Evolutionary conservation across 2,329 filamentous ascomycete genomes (phyloP), one percentile per base, ranked within the genome.

Genomic region (Penicillium sp.): DNA sequence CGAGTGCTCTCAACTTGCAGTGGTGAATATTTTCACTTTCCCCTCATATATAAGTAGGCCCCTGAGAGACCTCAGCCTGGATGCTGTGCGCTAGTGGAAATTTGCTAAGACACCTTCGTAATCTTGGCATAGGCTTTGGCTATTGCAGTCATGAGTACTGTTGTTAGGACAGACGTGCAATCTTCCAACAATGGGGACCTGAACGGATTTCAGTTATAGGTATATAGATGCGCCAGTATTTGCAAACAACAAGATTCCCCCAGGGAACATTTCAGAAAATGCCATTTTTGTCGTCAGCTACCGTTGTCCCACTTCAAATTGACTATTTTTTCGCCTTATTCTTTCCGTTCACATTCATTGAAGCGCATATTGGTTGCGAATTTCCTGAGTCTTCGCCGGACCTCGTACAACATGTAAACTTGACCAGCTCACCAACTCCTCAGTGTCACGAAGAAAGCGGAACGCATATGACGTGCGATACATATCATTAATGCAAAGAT

Each of bases 401-500:
- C 77, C 77, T 33, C 69, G 70, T 16, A 80, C 77, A 37, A 79
- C 73, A 71, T 80, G 77, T 8, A 73, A 69, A 66, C 76, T 79
- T 10, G 72, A 68, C 76, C 77, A 80, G 56, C 69, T 76, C 23
- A 75, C 39, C 53, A 77, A 69, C 52, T 72, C 66, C 7, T 69
- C 72, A 0, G 67, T 67, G 8, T 66, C 67, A 1, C 65, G 57
- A 3, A 59, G 56, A 25, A 79, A 62, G 11, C 72, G 68, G 60
- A 80, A 80, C 19, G 73, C 69, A 65, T 80, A 80, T 3, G 72
- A 73, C 5, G 76, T 80, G 53, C 72, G 73, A 64, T 79, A 79
- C 69, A 76, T 78, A 64, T 80, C 77, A 45, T 78, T 77, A 53
- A 79, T 72, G 62, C 77, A 79, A 10, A 80, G 69, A 64, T 80